Base-by-base conservation (phyloP, 108 stramenopile species). In the Cyclotella kingstonii region DNA sequence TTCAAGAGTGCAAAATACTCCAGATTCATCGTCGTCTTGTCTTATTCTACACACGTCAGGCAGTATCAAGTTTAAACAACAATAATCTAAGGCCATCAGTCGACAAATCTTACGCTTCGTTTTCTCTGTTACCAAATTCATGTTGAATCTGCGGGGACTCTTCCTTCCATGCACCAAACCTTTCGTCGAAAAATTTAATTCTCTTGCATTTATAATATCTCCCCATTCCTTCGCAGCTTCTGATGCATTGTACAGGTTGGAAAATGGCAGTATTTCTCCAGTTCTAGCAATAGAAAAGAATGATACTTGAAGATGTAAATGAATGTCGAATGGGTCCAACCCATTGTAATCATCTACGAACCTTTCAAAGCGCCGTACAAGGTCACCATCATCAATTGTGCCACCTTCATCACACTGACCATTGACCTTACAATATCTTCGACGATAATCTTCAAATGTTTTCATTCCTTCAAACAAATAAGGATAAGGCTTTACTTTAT, bases 331-430 rank as follows among this genome's bases (percentile, higher is more conserved):
- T 19, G 74, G 74, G 17, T 76, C 66, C 7, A 61, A 46, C 21
- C 74, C 74, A 52, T 55, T 44, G 35, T 76, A 76, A 63, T 76
- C 74, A 2, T n/a, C 5, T 0, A 76, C 74, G 26, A 76, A 76
- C 19, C 50, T 51, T 33, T 67, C 66, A 62, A 76, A 76, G 14
- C 74, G 41, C 8, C 36, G 23, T 12, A 48, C 43, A 39, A 76
- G 42, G n/a, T 21, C 40, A 7, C 74, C 74, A 57, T 76, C 52
- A 43, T 76, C 74, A 31, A 76, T 67, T 27, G 66, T 55, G 8
- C 27, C 28, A 10, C 38, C 34, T 10, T 59, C 33, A 35, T 68
- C 36, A 36, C 67, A 68, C 7, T 41, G n/a, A n/a, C 28, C 27
- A 59, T 17, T 2, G 18, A 31, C 0, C 1, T 5, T 5, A 14